These are phyloP conservation scores for Rubroboletus pulcherrimus DNA, from an alignment of 768 basidiomycete genomes.

Conservation along the genomic window DNA sequence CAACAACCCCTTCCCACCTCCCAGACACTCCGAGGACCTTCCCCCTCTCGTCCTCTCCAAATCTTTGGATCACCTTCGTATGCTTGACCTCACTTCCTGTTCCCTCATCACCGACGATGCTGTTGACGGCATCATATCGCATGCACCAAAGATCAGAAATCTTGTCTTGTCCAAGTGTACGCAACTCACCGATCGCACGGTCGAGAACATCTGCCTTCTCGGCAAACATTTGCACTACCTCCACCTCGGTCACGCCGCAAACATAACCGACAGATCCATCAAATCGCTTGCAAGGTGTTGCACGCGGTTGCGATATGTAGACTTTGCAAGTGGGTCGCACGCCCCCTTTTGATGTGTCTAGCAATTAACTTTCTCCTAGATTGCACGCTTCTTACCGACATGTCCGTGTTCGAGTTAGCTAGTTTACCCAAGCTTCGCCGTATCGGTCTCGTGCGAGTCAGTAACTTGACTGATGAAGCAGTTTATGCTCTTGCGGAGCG, in stretches of 20 bases:
- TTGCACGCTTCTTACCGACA: constrained; percentile 84
- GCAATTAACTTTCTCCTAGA: constrained; percentile 42
- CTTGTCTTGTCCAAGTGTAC: constrained; percentile 84
- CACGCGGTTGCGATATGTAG: constrained; percentile 89
- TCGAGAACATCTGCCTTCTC: constrained; percentile 80
- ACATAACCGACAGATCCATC: constrained; percentile 88
- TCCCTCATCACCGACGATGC: constrained; percentile 76
- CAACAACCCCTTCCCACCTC: constrained; percentile 43
- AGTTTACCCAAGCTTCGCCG: constrained; percentile 85
- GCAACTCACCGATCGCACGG: constrained; percentile 72
- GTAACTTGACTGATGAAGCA: constrained; percentile 90
- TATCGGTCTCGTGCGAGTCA: constrained; percentile 91
- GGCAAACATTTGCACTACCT: constrained; percentile 94
- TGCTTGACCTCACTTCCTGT: constrained; percentile 91
- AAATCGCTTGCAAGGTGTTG: constrained; percentile 80
- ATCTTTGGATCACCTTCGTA: constrained; percentile 80
- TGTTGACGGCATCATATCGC: constrained; percentile 75
- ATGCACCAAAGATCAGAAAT: constrained; percentile 81
- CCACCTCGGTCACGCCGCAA: constrained; percentile 87
- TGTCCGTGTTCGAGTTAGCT: constrained; percentile 90
- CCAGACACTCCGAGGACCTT: constrained; percentile 39
- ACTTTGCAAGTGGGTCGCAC: constrained; percentile 80
- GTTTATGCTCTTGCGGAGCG: constrained; percentile 85
- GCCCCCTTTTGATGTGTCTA: neutral
- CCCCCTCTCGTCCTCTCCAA: constrained; percentile 65